Evolutionary conservation across 2,329 filamentous ascomycete species (phyloP), one percentile per base, ranked within the genome.

Genomic region (Penicillium sp.): DNA sequence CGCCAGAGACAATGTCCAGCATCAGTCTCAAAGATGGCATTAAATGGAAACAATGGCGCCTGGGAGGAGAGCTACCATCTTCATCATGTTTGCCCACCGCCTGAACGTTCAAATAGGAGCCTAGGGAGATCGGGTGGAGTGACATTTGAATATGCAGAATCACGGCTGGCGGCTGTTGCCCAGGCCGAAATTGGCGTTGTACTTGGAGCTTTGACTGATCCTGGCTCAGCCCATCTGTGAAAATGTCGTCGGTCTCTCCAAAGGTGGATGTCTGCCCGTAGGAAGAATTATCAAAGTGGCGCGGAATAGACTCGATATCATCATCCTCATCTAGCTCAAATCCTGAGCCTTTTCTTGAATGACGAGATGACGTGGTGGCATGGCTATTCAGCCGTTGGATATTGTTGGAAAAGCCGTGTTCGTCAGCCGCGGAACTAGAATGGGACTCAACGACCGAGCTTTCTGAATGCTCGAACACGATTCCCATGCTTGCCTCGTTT

Each of bases 61-160:
- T 60, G 7, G 49, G 48, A 11, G 51, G 36, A 5, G 47, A 41
- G 23, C 51, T 13, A 2, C 29, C 30, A 36, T 49, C 48, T n/a
- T 42, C 31, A 33, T 38, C 19, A n/a, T 57, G 40, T 20, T 51
- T 51, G 2, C 35, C 36, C 15, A 41, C 36, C 7, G 58, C 43
- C 28, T 65, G 56, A 10, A 69, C 61, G 31, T 69, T 74, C 4
- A 85, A 58, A 51, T 79, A 84, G 1, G 77, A 74, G 7, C 76
- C 72, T 8, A 86, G 68, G 2, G 79, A 83, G 36, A 81, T 70
- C 1, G 80, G 79, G 57, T 83, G 79, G 3, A 81, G 68, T 4
- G 77, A 78, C 80, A 84, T 84, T 54, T 84, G 81, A n/a, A 84
- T 79, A 57, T 83, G 80, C 7, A 84, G 67, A 4, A 75, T 75